These are phyloP conservation scores for Candida nitratophila DNA, from an alignment of 805 yeast genomes.

Conservation along the genomic window DNA sequence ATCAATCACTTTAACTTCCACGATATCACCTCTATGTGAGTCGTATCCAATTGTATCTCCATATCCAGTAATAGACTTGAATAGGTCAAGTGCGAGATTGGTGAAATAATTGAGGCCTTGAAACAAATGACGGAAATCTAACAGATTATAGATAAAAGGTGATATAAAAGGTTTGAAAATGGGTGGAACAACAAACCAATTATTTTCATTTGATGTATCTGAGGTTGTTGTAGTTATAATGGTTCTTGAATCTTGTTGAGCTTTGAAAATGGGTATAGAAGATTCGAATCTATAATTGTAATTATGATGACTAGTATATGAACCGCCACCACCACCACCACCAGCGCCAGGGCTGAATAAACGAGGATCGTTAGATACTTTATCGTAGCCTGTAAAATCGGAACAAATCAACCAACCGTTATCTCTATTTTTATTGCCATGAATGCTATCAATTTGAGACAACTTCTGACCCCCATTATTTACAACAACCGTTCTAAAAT, in stretches of 20 bases:
- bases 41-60: no score
- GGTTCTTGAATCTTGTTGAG: no score
- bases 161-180: constrained; percentile 8
- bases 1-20: not conserved
- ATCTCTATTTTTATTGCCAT: not conserved
- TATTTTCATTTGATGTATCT: no score
- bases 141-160: constrained; percentile 3
- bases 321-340: not conserved
- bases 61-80: no score
- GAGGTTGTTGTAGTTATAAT: no score
- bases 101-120: no score
- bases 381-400: not conserved
- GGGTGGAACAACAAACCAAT: constrained; percentile 11
- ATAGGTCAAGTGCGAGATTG: no score
- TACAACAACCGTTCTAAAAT: not conserved
- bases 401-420: not conserved
- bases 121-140: no score
- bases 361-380: no score
- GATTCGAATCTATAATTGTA: constrained; percentile 2
- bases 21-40: not conserved
- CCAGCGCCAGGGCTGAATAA: not conserved
- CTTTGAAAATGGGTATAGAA: constrained; percentile 10
- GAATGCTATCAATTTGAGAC: no score
- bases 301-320: no score
- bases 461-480: no score